Base-by-base conservation (phyloP, 441 rosid genomes). In the Pelargonium australe region DNA sequence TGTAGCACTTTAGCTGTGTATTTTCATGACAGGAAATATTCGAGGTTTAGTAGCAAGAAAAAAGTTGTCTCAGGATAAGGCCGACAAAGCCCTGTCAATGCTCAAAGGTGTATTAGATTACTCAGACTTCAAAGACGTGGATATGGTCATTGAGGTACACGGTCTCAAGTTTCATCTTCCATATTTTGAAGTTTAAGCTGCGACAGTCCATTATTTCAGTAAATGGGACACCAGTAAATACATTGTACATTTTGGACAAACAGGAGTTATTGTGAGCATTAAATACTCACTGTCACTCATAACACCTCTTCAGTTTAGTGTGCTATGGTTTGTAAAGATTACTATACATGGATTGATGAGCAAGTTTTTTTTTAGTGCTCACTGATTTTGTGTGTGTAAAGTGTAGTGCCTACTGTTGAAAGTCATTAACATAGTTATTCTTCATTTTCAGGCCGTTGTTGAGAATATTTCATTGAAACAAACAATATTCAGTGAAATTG, bases 131-230 rank as follows among this genome's bases (percentile, higher is more conserved):
- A 86, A 78, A 80, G 92, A 94, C 69, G 96, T 91, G 70, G 99
- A 94, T 74, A 86, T 91, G 94, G 97, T 94, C 73, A 87, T 94
- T 70, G 99, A 94, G 97, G 99, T 88, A 28, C 57, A 84, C 45
- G 70, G 62, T 65, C 69, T 70, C 66, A 37, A 63, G 10, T 70
- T 49, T 37, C 53, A 11, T 55, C 31, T 25, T 68, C 31, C 60
- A 65, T 43, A 49, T 65, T 11, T 12, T 49, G 12, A 68, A 65
- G 7, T 63, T 66, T 28, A 23, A 16, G 43, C 43, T 40, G 43
- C n/a, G n/a, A 13, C 57, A n/a, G 5, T 14, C 7, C 57, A 13
- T 13, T 49, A 49, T 11, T 49, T 12, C 16, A 4, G 57, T 49
- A 49, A 49, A 12, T 49, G 17, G n/a, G 57, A 49, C 57, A 49